Evolutionary conservation across 1,139 yeast species (phyloP), one percentile per base, ranked within the genome.

Genomic region (Sugiyamaella xylanicola): DNA sequence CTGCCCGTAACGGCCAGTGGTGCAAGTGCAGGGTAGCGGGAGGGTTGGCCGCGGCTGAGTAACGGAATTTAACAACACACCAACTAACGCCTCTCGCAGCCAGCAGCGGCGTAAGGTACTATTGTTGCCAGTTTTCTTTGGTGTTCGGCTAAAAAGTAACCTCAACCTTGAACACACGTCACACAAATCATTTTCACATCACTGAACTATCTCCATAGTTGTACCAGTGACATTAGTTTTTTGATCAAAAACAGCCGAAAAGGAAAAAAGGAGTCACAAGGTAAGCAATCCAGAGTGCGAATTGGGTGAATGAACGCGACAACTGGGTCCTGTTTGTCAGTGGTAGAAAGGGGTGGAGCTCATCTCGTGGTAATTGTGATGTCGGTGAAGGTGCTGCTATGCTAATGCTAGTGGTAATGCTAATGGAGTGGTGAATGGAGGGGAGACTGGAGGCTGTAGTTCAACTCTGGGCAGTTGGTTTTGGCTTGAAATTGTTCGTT

Each of bases 141-240:
- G 32, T 22, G 41, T 45, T 45, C 49, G 49, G 49, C 49, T 45
- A 45, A 45, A 43, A 32, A 32, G 16, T 39, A 45, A 45, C 39
- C 49, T 32, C 41, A 11, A 15, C 49, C 19, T 25, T 43, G 36
- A 43, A 43, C 35, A 25, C 47, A 32, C 43, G 22, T 19, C 47
- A 43, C 47, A 43, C 37, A 43, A 43, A 43, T 43, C 47, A 43
- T 41, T 16, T 21, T 40, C 25, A 40, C 11, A 39, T 39, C 43
- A 39, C 43, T 19, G 41, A 37, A 37, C 41, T 25, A 25, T 25
- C 29, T 25, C 29, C 9, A 9, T 25, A 25, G 29, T 25, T 25
- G 9, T 5, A 25, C 29, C 29, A 25, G 29, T 25, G 29, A 25
- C 29, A 25, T 25, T 25, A 25, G 29, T 9, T 25, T 25, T 25